Conservation (phyloP, 768 basidiomycete species). For the Astraeus odoratus region DNA sequence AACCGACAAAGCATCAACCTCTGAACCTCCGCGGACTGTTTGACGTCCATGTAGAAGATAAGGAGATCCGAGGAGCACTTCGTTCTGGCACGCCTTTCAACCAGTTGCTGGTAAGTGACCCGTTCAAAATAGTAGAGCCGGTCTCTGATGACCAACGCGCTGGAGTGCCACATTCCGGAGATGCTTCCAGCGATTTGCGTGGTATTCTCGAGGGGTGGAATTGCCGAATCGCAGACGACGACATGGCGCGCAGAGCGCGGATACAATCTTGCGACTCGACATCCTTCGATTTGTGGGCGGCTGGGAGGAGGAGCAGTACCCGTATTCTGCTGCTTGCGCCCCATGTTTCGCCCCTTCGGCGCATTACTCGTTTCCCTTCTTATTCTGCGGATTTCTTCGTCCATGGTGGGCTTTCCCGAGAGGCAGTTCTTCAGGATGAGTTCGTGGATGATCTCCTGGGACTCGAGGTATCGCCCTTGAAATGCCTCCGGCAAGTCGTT, state of each 20-base stretch:
- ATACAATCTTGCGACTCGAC: background rate
- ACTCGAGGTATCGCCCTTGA: slow-evolving; percentile 7
- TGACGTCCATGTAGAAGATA: slow-evolving; percentile 3
- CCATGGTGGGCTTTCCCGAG: background rate
- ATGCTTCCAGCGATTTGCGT: slow-evolving; percentile 3
- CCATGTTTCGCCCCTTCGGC: background rate
- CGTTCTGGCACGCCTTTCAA: background rate
- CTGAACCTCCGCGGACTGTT: background rate
- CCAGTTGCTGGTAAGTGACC: slow-evolving; percentile 2
- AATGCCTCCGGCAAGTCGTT: background rate
- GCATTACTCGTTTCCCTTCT: background rate
- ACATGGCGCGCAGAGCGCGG: background rate
- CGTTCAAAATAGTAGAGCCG: slow-evolving; percentile 5
- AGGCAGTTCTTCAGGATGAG: slow-evolving; percentile 6
- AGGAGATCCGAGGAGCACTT: slow-evolving; percentile 1
- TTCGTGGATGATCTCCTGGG: slow-evolving; percentile 9
- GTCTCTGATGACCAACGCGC: slow-evolving; percentile 1
- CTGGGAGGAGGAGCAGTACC: background rate
- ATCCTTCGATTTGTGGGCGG: background rate
- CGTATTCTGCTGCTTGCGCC: too few relatives aligned
- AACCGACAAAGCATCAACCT: slow-evolving; percentile 1
- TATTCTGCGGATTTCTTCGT: background rate
- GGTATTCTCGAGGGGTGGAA: background rate
- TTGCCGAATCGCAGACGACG: slow-evolving; percentile 5
- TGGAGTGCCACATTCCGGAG: background rate